A percentile compares a stretch with the other conserved stretches of the same genome.
Evolutionary conservation across 2,329 filamentous ascomycete genomes (phyloP).

Genomic region (Diaporthe eres): DNA sequence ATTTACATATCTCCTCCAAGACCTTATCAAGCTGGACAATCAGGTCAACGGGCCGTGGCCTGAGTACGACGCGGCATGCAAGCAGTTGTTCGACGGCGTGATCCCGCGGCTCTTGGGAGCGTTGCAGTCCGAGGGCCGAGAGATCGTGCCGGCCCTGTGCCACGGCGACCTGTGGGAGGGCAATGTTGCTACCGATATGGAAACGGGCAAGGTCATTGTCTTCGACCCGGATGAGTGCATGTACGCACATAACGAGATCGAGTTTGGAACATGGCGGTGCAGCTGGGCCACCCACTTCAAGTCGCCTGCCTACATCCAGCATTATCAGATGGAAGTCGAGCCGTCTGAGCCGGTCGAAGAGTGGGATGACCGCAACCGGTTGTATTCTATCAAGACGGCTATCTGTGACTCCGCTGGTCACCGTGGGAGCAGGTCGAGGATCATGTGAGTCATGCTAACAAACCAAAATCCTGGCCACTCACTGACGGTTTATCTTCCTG

Average conservation of each 20-base stretch:
- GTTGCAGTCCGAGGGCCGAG: constrained; percentile 12
- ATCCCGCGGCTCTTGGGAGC: constrained; percentile 21
- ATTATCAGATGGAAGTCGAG: constrained; percentile 9
- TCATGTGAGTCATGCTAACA: background rate
- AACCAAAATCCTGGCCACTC: accelerated
- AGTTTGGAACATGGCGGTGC: constrained; percentile 29
- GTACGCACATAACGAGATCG: constrained; percentile 34
- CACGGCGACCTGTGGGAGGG: constrained; percentile 35
- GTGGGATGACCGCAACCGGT: constrained; percentile 26
- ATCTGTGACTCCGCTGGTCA: constrained; percentile 20
- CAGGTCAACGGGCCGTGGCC: constrained; percentile 18
- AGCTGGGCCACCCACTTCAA: constrained; percentile 39
- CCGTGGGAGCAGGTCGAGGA: constrained; percentile 16
- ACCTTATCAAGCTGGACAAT: constrained; percentile 22
- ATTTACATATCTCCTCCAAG: constrained; percentile 7
- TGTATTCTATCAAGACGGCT: constrained; percentile 20
- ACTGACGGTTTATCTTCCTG: background rate
- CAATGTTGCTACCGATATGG: constrained; percentile 29
- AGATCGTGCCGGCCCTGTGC: background rate
- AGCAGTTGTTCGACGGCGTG: background rate
- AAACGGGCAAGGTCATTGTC: constrained; percentile 8
- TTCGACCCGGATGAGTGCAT: constrained; percentile 33
- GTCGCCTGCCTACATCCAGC: background rate
- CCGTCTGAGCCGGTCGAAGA: constrained; percentile 28
- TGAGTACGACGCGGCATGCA: constrained; percentile 23